These are phyloP conservation scores for Diutina siamensis DNA, from an alignment of 1,139 yeast species.

Conservation along the genomic window DNA sequence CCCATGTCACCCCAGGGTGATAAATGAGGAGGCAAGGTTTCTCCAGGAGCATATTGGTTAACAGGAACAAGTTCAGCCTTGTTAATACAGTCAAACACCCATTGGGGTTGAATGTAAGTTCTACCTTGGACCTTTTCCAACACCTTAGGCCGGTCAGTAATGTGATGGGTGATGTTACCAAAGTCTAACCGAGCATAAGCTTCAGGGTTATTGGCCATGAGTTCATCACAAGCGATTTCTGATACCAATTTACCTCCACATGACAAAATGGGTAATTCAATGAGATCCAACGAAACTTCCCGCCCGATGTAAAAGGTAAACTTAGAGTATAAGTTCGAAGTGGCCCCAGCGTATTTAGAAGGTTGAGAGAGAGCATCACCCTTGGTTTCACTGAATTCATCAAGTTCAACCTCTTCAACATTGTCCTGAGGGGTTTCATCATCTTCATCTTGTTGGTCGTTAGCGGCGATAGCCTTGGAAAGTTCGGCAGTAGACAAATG, in stretches of 20 bases:
- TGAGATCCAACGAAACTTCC: constrained; percentile 86
- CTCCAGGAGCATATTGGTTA: constrained; percentile 84
- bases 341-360: constrained; percentile 43
- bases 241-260: constrained; percentile 82
- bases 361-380: constrained; percentile 84
- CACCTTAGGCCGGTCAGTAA: constrained; percentile 83
- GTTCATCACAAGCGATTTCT: constrained; percentile 79
- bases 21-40: constrained; percentile 88
- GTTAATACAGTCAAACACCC: constrained; percentile 91
- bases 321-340: constrained; percentile 54
- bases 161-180: constrained; percentile 76
- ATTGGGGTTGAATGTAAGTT: constrained; percentile 93
- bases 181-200: constrained; percentile 43
- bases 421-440: constrained; percentile 24
- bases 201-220: constrained; percentile 30
- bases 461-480: constrained; percentile 37
- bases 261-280: constrained; percentile 79
- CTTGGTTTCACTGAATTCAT: constrained; percentile 53
- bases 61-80: constrained; percentile 66
- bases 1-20: constrained; percentile 99
- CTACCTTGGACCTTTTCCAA: constrained; percentile 75
- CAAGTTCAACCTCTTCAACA: constrained; percentile 41
- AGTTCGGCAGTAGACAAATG: constrained; percentile 33
- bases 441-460: constrained; percentile 23
- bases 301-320: constrained; percentile 85